Conservation (phyloP, 1,139 yeast genomes). For the Sugiyamaella japonica region DNA sequence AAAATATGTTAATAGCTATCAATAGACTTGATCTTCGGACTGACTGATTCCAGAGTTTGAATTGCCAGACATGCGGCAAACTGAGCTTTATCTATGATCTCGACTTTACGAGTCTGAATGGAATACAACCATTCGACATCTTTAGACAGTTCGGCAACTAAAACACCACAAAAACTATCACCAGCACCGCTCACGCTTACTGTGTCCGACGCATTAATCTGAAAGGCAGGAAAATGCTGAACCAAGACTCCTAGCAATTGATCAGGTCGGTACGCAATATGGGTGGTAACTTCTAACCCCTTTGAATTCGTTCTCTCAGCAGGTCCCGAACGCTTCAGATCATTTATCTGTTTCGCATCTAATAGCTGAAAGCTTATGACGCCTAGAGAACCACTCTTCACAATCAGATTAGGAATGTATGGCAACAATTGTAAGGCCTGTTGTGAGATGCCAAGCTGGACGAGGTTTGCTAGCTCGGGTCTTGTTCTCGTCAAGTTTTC, state of each 20-base stretch:
- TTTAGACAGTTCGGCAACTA: slow-evolving; percentile 44
- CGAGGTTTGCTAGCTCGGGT: slow-evolving; percentile 36
- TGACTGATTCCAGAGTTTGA: slow-evolving; percentile 40
- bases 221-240: slow-evolving; percentile 55
- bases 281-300: slow-evolving; percentile 12
- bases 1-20: slow-evolving; percentile 5
- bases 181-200: slow-evolving; percentile 69
- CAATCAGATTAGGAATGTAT: slow-evolving; percentile 62
- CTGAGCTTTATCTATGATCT: slow-evolving; percentile 50
- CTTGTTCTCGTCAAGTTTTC: slow-evolving; percentile 37
- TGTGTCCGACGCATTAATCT: slow-evolving; percentile 34
- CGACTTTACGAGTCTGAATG: slow-evolving; percentile 32
- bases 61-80: slow-evolving; percentile 55
- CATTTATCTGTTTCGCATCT: slow-evolving; percentile 27
- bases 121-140: slow-evolving; percentile 36
- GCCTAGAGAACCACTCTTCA: slow-evolving; percentile 72
- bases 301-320: slow-evolving; percentile 2
- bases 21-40: slow-evolving; percentile 21
- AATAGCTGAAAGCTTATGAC: slow-evolving; percentile 51
- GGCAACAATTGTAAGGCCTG: slow-evolving; percentile 72
- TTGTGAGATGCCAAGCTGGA: slow-evolving; percentile 58
- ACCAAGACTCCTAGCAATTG: slow-evolving; percentile 53
- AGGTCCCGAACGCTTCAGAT: slow-evolving; percentile 6
- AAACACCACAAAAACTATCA: slow-evolving; percentile 60
- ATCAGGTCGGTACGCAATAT: slow-evolving; percentile 13